A percentile compares a stretch with the other conserved stretches of the same genome.
Evolutionary conservation across 495 filamentous ascomycete genomes (phyloP).

Genomic region (Penicillium mononematosum): DNA sequence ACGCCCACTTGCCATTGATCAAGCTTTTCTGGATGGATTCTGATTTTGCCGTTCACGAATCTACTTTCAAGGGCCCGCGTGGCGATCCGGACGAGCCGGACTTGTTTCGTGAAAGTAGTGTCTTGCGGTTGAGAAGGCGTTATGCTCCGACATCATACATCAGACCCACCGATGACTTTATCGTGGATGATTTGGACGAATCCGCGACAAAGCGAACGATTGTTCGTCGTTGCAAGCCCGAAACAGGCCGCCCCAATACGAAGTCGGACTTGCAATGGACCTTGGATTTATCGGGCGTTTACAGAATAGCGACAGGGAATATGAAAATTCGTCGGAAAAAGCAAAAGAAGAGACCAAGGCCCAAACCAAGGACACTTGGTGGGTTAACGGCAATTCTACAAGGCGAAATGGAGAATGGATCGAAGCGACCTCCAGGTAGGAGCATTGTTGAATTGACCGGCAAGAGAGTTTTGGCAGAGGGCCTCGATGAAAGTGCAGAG

Average conservation of each 20-base stretch:
- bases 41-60: conserved; percentile 37
- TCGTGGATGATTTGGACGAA: conserved; percentile 44
- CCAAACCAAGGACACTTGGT: conserved; percentile 18
- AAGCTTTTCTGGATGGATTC: conserved; percentile 43
- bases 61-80: conserved; percentile 25
- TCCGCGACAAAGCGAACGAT: conserved; percentile 14
- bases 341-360: neutral
- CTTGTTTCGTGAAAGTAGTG: conserved; percentile 15
- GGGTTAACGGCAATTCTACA: conserved; percentile 20
- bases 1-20: conserved; percentile 27
- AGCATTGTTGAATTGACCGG: conserved; percentile 37
- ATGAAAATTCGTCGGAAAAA: conserved; percentile 12
- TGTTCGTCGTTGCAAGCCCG: neutral
- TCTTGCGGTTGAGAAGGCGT: conserved; percentile 28
- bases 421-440: conserved; percentile 13
- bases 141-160: conserved; percentile 12
- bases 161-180: conserved; percentile 27
- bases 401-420: conserved; percentile 2
- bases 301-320: conserved; percentile 22
- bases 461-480: conserved; percentile 26
- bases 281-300: conserved; percentile 34
- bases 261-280: conserved; percentile 29
- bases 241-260: conserved; percentile 2
- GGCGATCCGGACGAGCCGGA: conserved; percentile 10
- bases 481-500: conserved; percentile 37